A percentile compares a stretch with the other conserved stretches of the same genome.
Evolutionary conservation across 495 filamentous ascomycete genomes (phyloP).

Genomic region (Bathelium albidoporum): DNA sequence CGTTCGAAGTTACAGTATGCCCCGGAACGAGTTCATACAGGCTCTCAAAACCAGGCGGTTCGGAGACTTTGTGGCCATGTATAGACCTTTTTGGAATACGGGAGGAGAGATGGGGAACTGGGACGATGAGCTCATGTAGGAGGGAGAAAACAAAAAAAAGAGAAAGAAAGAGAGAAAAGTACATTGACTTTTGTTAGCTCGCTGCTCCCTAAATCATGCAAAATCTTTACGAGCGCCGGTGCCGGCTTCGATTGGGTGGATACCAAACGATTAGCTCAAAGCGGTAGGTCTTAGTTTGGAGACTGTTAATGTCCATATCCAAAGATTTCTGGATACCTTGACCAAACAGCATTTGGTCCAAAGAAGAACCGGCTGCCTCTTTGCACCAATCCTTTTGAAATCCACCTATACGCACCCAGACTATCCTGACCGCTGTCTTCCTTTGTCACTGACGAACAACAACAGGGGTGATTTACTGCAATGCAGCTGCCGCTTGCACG

Average conservation of each 20-base stretch:
- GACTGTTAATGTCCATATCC: too few species aligned
- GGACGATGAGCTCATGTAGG: constrained; percentile 58
- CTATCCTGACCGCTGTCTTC: not conserved
- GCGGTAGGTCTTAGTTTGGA: constrained; percentile 48
- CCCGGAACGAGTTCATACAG: constrained; percentile 50
- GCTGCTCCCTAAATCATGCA: constrained; percentile 52
- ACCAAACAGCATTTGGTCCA: too few species aligned
- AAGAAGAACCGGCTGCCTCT: too few species aligned
- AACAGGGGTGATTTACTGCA: constrained; percentile 60
- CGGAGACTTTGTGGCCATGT: constrained; percentile 63
- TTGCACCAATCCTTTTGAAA: not conserved
- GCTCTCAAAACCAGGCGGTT: constrained; percentile 54
- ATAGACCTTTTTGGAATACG: constrained; percentile 69
- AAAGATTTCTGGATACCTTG: too few species aligned
- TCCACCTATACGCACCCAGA: not conserved
- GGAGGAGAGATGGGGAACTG: constrained; percentile 70
- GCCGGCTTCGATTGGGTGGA: constrained; percentile 74
- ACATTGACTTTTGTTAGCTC: constrained; percentile 17
- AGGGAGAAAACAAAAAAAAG: too few species aligned
- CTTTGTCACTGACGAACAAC: not conserved
- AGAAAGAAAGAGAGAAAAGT: too few species aligned
- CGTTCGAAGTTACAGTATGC: constrained; percentile 33
- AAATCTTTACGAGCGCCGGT: constrained; percentile 61
- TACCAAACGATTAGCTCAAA: constrained; percentile 52
- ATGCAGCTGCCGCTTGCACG: constrained; percentile 55